Percentiles rank a stretch among this genome's conserved stretches.
Evolutionary conservation across 805 yeast genomes (phyloP).

Genomic region (Sugiyamaella marilandica): DNA sequence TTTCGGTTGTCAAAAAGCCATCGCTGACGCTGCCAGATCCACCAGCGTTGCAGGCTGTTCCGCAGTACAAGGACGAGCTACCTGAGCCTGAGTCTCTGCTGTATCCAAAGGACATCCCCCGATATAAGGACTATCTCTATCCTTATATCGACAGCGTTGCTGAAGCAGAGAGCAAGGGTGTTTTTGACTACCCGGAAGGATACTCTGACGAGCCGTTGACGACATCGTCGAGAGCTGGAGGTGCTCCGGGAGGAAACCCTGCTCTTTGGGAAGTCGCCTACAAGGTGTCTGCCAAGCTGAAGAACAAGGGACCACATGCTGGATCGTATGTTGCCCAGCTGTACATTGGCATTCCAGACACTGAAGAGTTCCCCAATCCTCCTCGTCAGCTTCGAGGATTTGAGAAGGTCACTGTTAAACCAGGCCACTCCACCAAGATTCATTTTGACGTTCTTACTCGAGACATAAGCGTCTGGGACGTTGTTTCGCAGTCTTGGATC

Average conservation of each 20-base stretch:
- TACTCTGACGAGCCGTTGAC: constrained; percentile 32
- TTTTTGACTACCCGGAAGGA: constrained; percentile 36
- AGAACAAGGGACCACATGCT: constrained; percentile 43
- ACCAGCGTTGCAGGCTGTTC: constrained; percentile 37
- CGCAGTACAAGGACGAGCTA: constrained; percentile 7
- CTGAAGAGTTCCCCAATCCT: constrained; percentile 46
- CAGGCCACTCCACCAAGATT: constrained; percentile 38
- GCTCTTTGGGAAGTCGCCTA: constrained; percentile 53
- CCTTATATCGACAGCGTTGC: constrained; percentile 40
- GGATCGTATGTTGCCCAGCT: constrained; percentile 52
- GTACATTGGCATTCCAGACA: constrained; percentile 43
- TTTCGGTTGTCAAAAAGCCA: constrained; percentile 35
- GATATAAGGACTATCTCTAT: constrained; percentile 53
- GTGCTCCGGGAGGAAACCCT: constrained; percentile 53
- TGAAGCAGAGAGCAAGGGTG: constrained; percentile 35
- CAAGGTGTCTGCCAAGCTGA: constrained; percentile 42
- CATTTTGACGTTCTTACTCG: constrained; percentile 45
- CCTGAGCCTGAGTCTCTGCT: constrained; percentile 38
- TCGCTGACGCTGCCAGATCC: constrained; percentile 44
- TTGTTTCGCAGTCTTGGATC: constrained; percentile 52
- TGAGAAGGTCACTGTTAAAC: constrained; percentile 46
- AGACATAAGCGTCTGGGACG: constrained; percentile 56
- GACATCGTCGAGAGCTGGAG: constrained; percentile 31
- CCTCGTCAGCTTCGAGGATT: constrained; percentile 52
- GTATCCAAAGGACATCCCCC: constrained; percentile 50